Base-by-base conservation (phyloP, 257 asterid species). In the Gentiana dahurica region DNA sequence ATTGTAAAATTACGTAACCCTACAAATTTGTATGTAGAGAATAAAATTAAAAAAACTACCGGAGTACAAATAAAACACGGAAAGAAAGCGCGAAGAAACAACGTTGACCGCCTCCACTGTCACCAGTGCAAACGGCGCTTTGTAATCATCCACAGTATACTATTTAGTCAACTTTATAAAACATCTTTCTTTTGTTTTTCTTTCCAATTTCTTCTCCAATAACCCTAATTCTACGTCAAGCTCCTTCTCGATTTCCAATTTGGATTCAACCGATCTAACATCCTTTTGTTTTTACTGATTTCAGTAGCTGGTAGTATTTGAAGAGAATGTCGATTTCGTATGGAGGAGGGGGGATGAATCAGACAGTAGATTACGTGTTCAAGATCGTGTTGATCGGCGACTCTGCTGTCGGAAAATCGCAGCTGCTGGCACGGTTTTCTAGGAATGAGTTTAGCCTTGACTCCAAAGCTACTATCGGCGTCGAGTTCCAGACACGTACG, bases 381-480 rank as follows among this genome's bases (percentile, higher is more conserved):
- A 86, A 86, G 69, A 80, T 71, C 65, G 95, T 86, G 49, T 45
- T 86, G 55, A 86, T 83, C 60, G 95, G 95, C 13, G 95, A 86
- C 61, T 86, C 95, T 6, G 85, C 95, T 4, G 95, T 86, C 41
- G 95, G 95, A 41, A 86, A 86, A 71, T 86, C 95, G 68, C 95
- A 83, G 85, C 77, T 86, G 59, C 68, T 86, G 58, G 71, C 95
- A 12, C 85, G 93, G 3, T 86, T 80, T 59, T 34, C 93, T 2
- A 75, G 93, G 73, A 77, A 86, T 34, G 93, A 86, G 74, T 86
- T 86, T 59, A 86, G 74, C 57, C 56, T 86, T 71, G 93, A 86
- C 68, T 86, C 93, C 0, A 86, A 83, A 60, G 80, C 95, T 9
- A 86, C 95, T 1, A 82, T 85, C 51, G 95, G 95, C 44, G 95